Percentiles rank a stretch among this genome's conserved stretches.
Evolutionary conservation across 1,284 basidiomycete genomes (phyloP).

Genomic region (Moesziomyces parantarcticus): DNA sequence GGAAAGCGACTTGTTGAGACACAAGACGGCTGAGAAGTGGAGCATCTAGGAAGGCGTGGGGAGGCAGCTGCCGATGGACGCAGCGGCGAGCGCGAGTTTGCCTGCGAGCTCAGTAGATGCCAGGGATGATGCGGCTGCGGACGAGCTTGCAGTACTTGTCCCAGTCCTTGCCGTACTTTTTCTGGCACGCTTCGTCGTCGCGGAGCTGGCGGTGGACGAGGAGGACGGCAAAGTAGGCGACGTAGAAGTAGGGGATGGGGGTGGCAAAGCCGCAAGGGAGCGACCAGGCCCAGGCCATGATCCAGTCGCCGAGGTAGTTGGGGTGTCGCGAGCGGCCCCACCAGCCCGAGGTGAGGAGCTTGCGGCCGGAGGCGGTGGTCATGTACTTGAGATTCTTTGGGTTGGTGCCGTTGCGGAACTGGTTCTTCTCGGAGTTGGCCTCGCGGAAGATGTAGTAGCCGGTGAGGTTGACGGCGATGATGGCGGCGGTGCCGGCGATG

Average conservation of each 20-base stretch:
- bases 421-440: slow-evolving; percentile 93
- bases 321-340: slow-evolving; percentile 96
- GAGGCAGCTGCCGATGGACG: too few relatives aligned
- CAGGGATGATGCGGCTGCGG: slow-evolving; percentile 44
- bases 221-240: slow-evolving; percentile 84
- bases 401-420: slow-evolving; percentile 92
- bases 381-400: slow-evolving; percentile 90
- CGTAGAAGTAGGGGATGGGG: slow-evolving; percentile 96
- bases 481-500: slow-evolving; percentile 73
- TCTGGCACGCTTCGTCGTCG: slow-evolving; percentile 89
- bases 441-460: slow-evolving; percentile 93
- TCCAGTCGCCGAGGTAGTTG: slow-evolving; percentile 76
- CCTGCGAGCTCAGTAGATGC: slow-evolving; percentile 27
- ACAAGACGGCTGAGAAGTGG: too few relatives aligned
- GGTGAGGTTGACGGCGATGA: slow-evolving; percentile 77
- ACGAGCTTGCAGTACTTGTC: slow-evolving; percentile 53
- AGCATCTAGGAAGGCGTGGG: too few relatives aligned
- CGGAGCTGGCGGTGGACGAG: slow-evolving; percentile 89
- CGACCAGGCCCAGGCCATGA: slow-evolving; percentile 94
- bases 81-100: too few relatives aligned
- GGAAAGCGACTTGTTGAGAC: too few relatives aligned
- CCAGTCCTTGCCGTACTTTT: slow-evolving; percentile 80
- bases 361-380: slow-evolving; percentile 85
- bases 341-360: slow-evolving; percentile 94
- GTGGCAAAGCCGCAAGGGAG: slow-evolving; percentile 91